A percentile compares a stretch with the other conserved stretches of the same genome.
These are phyloP conservation scores for Candida ulmi DNA, from an alignment of 805 yeast species.

Conservation along the genomic window DNA sequence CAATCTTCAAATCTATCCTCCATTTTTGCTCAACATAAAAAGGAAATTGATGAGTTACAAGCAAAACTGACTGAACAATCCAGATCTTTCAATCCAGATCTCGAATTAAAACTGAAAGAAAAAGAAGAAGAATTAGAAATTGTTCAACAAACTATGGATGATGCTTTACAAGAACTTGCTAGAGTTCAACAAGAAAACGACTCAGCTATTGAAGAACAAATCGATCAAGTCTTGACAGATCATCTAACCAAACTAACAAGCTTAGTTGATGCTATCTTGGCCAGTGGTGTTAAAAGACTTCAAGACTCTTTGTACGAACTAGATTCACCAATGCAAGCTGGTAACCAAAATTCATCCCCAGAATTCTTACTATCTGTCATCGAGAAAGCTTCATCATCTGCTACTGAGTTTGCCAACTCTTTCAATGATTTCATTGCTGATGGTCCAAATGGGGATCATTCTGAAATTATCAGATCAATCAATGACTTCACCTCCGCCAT, in stretches of 20 bases:
- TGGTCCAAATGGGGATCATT: slow-evolving; percentile 62
- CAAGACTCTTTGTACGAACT: slow-evolving; percentile 69
- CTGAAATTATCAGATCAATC: slow-evolving; percentile 53
- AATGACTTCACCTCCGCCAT: slow-evolving; percentile 58
- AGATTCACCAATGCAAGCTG: slow-evolving; percentile 77
- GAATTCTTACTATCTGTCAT: slow-evolving; percentile 59
- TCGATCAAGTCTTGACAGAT: slow-evolving; percentile 44
- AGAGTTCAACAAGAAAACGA: slow-evolving; percentile 42
- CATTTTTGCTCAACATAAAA: slow-evolving; percentile 55
- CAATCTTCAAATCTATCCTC: slow-evolving; percentile 60
- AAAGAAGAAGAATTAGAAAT: slow-evolving; percentile 78
- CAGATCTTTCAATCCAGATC: slow-evolving; percentile 20
- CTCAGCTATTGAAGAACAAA: slow-evolving; percentile 50
- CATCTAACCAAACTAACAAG: slow-evolving; percentile 46
- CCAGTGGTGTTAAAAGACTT: slow-evolving; percentile 62
- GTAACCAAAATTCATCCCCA: slow-evolving; percentile 72
- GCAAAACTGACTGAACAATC: slow-evolving; percentile 24
- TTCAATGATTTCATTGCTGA: slow-evolving; percentile 75
- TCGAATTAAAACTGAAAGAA: slow-evolving; percentile 47
- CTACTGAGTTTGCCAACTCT: slow-evolving; percentile 75
- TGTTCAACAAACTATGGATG: slow-evolving; percentile 73
- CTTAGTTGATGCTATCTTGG: slow-evolving; percentile 64
- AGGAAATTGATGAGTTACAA: slow-evolving; percentile 52
- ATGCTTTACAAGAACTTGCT: slow-evolving; percentile 57
- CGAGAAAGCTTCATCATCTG: slow-evolving; percentile 64